These are phyloP conservation scores for Thalia dealbata DNA, from an alignment of 176 grass and related monocot species.

Conservation along the genomic window DNA sequence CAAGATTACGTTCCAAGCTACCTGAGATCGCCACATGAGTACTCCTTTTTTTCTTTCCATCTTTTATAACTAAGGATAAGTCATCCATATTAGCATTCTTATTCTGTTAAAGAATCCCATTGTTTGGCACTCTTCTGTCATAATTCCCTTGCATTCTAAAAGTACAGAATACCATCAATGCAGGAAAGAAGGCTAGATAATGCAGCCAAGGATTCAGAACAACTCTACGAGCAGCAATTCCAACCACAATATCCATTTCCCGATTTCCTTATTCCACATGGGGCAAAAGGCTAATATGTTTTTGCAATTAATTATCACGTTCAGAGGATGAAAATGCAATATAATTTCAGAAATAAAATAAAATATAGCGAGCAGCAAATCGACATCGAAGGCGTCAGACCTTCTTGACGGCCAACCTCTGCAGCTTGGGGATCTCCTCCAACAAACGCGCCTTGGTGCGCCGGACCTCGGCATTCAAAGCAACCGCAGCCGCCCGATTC, in stretches of 20 bases:
- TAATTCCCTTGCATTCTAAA: background rate
- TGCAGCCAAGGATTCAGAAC: background rate
- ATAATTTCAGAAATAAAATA: background rate
- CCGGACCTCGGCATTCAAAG: slow-evolving; percentile 88
- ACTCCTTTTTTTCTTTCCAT: too few species aligned
- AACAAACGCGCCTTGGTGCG: slow-evolving; percentile 72
- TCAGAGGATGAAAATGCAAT: background rate
- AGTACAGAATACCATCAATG: background rate
- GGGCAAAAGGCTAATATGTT: background rate
- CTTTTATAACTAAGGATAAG: too few species aligned
- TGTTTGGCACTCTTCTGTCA: too few species aligned
- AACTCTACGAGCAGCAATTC: background rate
- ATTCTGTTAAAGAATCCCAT: too few species aligned
- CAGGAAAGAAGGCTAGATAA: background rate
- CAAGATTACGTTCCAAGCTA: too few species aligned
- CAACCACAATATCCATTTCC: background rate
- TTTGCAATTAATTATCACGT: background rate
- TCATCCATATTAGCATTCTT: too few species aligned
- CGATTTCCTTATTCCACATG: background rate
- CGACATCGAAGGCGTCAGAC: slow-evolving; percentile 13
- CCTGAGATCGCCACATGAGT: too few species aligned
- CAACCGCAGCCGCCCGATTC: slow-evolving; percentile 59
- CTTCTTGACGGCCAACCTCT: slow-evolving; percentile 89
- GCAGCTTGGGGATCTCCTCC: slow-evolving; percentile 90
- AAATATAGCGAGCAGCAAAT: background rate